Conservation (phyloP, 805 yeast species). For the Myxozyma neglecta region DNA sequence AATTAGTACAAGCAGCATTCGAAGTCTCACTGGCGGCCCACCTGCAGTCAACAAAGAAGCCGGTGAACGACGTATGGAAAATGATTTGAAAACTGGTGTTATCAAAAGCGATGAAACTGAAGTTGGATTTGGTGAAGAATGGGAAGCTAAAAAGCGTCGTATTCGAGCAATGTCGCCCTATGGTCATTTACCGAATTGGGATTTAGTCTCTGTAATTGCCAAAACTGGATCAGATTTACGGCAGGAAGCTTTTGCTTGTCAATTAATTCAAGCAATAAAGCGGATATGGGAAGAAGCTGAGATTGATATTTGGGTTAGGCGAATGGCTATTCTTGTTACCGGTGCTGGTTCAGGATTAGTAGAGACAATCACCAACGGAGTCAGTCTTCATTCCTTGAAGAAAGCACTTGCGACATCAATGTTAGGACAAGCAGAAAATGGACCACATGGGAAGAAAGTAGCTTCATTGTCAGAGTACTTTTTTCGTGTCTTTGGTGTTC, state of each 20-base stretch:
- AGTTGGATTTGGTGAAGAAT: conserved; percentile 84
- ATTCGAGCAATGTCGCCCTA: conserved; percentile 74
- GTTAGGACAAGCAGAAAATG: conserved; percentile 63
- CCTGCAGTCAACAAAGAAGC: conserved; percentile 48
- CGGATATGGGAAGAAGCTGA: conserved; percentile 73
- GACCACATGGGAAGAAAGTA: conserved; percentile 57
- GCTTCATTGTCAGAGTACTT: conserved; percentile 80
- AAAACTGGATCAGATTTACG: conserved; percentile 94
- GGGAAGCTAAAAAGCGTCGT: conserved; percentile 79
- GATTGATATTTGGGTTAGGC: conserved; percentile 84
- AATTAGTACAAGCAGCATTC: conserved; percentile 12
- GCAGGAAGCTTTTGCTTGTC: conserved; percentile 98
- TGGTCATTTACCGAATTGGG: conserved; percentile 93
- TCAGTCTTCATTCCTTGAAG: conserved; percentile 90
- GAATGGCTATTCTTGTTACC: conserved; percentile 89
- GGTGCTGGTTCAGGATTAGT: conserved; percentile 89
- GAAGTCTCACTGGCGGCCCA: conserved; percentile 11
- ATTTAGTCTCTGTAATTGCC: conserved; percentile 89
- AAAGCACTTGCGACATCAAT: conserved; percentile 82
- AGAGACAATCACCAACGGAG: conserved; percentile 92
- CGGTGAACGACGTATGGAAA: conserved; percentile 89
- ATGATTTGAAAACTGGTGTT: conserved; percentile 86
- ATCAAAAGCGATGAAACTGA: conserved; percentile 47
- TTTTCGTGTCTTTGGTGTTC: conserved; percentile 67
- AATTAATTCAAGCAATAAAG: conserved; percentile 82